These are phyloP conservation scores for Lentinus polychrous DNA, from an alignment of 1,284 basidiomycete species.

Conservation along the genomic window DNA sequence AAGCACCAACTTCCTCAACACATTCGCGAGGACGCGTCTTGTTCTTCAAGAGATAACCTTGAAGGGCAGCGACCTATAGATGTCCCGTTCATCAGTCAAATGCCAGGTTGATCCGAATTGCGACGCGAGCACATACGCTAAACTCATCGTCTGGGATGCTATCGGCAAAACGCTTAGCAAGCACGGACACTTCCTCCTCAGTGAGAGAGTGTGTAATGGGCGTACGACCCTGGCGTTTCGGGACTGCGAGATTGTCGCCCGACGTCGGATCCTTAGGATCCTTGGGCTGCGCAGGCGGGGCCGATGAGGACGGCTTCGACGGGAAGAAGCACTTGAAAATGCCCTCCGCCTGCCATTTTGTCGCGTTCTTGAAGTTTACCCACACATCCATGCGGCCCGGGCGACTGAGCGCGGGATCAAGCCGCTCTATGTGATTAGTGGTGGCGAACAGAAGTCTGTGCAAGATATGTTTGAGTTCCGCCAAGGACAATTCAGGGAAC, in stretches of 20 bases:
- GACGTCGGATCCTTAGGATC: conserved; percentile 39
- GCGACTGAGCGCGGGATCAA: conserved; percentile 75
- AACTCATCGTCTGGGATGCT: conserved; percentile 77
- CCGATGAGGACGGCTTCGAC: conserved; percentile 32
- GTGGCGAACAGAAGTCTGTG: conserved; percentile 71
- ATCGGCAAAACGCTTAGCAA: conserved; percentile 72
- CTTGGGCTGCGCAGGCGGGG: conserved; percentile 18
- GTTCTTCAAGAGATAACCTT: conserved; percentile 80
- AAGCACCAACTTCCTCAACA: conserved; percentile 69
- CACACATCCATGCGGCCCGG: conserved; percentile 85
- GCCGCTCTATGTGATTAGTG: conserved; percentile 80
- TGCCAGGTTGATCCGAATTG: too few species aligned
- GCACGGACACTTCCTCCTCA: conserved; percentile 63
- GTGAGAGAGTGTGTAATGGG: conserved; percentile 62
- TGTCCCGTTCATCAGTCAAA: background rate
- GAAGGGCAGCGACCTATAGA: conserved; percentile 68
- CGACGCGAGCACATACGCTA: conserved; percentile 45
- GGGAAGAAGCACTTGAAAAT: conserved; percentile 93
- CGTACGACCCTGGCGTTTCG: conserved; percentile 53
- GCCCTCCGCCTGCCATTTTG: conserved; percentile 81
- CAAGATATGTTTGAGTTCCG: conserved; percentile 5
- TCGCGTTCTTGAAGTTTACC: conserved; percentile 83
- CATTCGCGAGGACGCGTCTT: conserved; percentile 77
- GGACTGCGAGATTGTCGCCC: conserved; percentile 56
- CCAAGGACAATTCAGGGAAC: background rate